Evolutionary conservation across 2,329 filamentous ascomycete species (phyloP), one percentile per base, ranked within the genome.

Genomic region (Fusarium phyllophilum): DNA sequence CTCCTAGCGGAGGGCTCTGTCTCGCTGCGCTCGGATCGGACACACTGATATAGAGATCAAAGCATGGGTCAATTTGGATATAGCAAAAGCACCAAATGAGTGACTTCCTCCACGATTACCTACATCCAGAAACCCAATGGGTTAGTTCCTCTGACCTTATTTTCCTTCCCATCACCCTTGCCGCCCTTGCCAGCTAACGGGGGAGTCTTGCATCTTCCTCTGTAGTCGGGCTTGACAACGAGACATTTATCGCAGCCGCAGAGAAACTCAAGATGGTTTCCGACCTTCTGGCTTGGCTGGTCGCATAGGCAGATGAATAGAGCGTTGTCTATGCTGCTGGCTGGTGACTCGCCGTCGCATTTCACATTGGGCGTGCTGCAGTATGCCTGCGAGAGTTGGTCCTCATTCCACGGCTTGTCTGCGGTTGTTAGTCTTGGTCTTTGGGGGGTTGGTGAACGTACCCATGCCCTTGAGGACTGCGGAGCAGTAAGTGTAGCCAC

Each of bases 401-500:
- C 76, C 41, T 78, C 68, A 20, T 69, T 76, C 82, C 82, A 83
- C 1, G 82, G 78, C 13, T 78, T 81, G 18, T 76, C 82, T 83
- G 24, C 1, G 15, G 2, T 5, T 55, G 44, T 76, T 39, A 75
- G 64, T 24, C 5, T 20, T 49, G 8, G 2, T 5, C 13, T 3
- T 7, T 12, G 7, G 26, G 39, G 22, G 10, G 2, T 6, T 6
- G 10, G 5, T 49, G 5, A 34, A 72, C 78, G 52, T 77, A 82
- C 82, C 77, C 82, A 83, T 83, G 4, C 61, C 75, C 76, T 81
- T 79, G 26, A 84, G 77, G 18, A 84, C 83, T 4, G 80, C 78
- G 15, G 82, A 82, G 66, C 83, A 84, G 65, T 84, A 84, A 7
- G 83, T 84, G 61, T 84, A 84, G 62, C 83, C 83, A 68, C 83